Evolutionary conservation across 2,329 filamentous ascomycete species (phyloP).

Genomic region (Fusarium acutatum): DNA sequence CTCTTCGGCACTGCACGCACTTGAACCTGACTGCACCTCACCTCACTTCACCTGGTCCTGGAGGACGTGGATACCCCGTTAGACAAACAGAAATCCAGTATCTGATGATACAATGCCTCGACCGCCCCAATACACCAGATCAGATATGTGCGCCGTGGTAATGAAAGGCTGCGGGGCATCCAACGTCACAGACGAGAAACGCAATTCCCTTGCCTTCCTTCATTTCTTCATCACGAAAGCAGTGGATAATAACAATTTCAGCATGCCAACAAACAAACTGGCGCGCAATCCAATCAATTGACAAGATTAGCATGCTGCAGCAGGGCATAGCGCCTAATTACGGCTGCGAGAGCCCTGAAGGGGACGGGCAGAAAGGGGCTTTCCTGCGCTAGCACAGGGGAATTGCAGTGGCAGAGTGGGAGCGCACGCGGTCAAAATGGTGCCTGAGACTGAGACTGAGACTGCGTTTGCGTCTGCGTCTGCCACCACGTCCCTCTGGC

Average conservation of each 20-base stretch:
- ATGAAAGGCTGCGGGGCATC: conserved; percentile 31
- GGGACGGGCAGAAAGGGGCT: conserved; percentile 35
- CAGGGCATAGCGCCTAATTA: conserved; percentile 37
- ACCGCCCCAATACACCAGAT: conserved; percentile 12
- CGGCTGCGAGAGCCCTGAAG: conserved; percentile 21
- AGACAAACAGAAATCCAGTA: conserved; percentile 8
- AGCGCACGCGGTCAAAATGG: conserved; percentile 28
- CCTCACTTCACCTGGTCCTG: background rate
- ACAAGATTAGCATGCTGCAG: conserved; percentile 11
- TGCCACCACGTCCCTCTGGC: background rate
- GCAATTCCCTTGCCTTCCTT: conserved; percentile 22
- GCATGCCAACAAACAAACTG: conserved; percentile 41
- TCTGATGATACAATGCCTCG: conserved; percentile 22
- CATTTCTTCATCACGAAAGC: conserved; percentile 13
- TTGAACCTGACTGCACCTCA: conserved; percentile 20
- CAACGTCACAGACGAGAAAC: conserved; percentile 36
- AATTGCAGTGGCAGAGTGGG: conserved; percentile 20
- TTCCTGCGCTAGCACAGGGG: conserved; percentile 37
- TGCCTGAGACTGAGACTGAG: conserved; percentile 35
- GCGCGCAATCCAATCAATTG: conserved; percentile 35
- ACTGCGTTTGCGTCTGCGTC: background rate
- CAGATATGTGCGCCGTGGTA: conserved; percentile 27
- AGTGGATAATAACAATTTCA: conserved; percentile 43
- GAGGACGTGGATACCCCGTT: background rate
- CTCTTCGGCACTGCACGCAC: conserved; percentile 32